phyloP scores from a whole-genome alignment of 805 yeast genomes.

The Nakazawaea pomicola region DNA sequence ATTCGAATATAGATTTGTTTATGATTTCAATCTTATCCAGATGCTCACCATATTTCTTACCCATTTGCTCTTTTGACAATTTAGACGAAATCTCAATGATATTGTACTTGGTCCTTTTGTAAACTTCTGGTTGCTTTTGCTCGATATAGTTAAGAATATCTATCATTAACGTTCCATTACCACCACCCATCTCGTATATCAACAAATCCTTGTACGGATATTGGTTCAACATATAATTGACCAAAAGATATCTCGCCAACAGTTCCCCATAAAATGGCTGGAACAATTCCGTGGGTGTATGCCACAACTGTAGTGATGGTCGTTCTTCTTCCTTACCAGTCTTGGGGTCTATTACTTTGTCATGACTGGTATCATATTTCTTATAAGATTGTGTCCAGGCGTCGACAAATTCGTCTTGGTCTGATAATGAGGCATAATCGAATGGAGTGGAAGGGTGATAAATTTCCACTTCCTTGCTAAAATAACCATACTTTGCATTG shows the following conservation, averaged over 20 bases:
- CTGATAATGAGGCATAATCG: constrained; percentile 49
- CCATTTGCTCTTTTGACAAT: constrained; percentile 51
- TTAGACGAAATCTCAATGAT: constrained; percentile 68
- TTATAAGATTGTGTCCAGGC: constrained; percentile 62
- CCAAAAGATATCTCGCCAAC: constrained; percentile 71
- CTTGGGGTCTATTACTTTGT: constrained; percentile 14
- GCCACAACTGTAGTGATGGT: constrained; percentile 70
- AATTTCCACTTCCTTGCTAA: constrained; percentile 71
- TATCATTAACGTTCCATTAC: constrained; percentile 82
- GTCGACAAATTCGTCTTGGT: constrained; percentile 65
- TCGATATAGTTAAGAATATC: constrained; percentile 65
- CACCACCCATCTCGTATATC: constrained; percentile 87
- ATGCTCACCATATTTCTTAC: constrained; percentile 36
- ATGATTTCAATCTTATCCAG: constrained; percentile 54
- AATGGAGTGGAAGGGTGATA: constrained; percentile 65
- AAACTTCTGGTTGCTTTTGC: constrained; percentile 66
- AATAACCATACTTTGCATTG: constrained; percentile 80
- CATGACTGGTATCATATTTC: constrained; percentile 39
- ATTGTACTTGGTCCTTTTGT: constrained; percentile 58
- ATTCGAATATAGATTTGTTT: constrained; percentile 71
- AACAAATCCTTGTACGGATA: constrained; percentile 69
- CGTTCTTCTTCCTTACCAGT: constrained; percentile 18
- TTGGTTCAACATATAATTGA: constrained; percentile 60
- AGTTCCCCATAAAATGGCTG: constrained; percentile 85
- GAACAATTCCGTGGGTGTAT: constrained; percentile 83